Conservation (phyloP, 257 asterid genomes). For the Solanum appendiculatum region DNA sequence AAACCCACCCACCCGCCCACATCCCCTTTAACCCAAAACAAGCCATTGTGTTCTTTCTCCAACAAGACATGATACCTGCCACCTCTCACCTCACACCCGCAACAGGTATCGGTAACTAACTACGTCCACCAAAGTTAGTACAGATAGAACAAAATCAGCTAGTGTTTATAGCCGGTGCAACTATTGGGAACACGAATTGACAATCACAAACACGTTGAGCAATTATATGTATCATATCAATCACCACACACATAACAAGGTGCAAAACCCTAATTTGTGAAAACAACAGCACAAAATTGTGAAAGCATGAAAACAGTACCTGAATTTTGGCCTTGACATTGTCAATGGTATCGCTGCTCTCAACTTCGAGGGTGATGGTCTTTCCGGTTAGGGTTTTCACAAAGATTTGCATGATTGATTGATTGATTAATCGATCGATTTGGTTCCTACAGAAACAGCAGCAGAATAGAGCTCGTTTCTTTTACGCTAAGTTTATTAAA, state of each 20-base stretch:
- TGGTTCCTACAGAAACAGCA: background rate
- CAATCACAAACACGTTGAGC: background rate
- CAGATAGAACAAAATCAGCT: background rate
- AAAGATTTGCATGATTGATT: conserved; percentile 63
- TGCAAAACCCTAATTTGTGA: background rate
- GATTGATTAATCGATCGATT: background rate
- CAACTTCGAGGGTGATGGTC: conserved; percentile 76
- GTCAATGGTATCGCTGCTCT: conserved; percentile 75
- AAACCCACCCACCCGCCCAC: background rate
- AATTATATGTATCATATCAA: background rate
- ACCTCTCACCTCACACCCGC: background rate
- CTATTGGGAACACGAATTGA: background rate
- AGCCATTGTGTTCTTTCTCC: no score
- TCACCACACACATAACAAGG: background rate
- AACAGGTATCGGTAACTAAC: background rate
- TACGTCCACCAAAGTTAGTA: background rate
- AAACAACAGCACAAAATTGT: background rate
- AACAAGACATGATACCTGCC: background rate
- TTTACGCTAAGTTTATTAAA: background rate
- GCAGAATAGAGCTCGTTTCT: background rate
- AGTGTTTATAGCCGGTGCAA: no score
- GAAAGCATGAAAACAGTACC: conserved; percentile 11
- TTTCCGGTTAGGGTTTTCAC: conserved; percentile 82
- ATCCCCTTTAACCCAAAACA: background rate
- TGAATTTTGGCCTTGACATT: conserved; percentile 82